Base-by-base conservation (phyloP, 805 yeast genomes). In the Metschnikowia aberdeeniae region DNA sequence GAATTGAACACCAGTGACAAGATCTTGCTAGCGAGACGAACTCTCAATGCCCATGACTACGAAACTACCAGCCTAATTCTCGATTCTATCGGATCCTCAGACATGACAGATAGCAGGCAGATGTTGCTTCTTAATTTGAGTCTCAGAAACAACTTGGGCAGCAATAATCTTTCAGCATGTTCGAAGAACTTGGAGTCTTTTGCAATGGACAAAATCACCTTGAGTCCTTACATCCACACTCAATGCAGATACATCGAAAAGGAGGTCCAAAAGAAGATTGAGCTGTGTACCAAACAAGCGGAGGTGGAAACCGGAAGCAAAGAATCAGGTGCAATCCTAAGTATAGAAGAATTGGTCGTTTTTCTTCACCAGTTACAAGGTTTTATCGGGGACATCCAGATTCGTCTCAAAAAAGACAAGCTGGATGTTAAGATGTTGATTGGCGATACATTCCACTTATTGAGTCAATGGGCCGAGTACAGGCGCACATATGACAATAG, bases 341-440 rank as follows among this genome's bases (percentile, higher is more conserved):
- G 29, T 10, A 5, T 34, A 6, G 34, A 31, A 7, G 47, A 38
- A 10, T 46, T 48, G 44, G 34, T 32, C n/a, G 24, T 30, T 14
- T 51, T 54, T 3, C 43, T 61, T 22, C 37, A 29, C 7, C 53
- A 51, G 36, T 43, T 67, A 26, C 54, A 57, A 30, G 67, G 66
- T 1, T 59, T 69, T 34, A 63, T 70, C 17, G 73, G 72, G 7
- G 72, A 70, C 53, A 57, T 67, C 6, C 52, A 57, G 4, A 46
- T 58, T 12, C 58, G 72, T n/a, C 44, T 70, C 29, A 53, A 58
- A 12, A 58, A 61, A 32, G 73, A 69, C 43, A 58, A 59, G n/a
- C 33, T 33, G 6, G 72, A 68, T 35, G 47, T 68, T 13, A 42
- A 51, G 5, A 42, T 31, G 11, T 50, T 57, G 36, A 47, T 59